These are phyloP conservation scores for Pezicula carpinea DNA, from an alignment of 2,329 filamentous ascomycete genomes.

Conservation along the genomic window DNA sequence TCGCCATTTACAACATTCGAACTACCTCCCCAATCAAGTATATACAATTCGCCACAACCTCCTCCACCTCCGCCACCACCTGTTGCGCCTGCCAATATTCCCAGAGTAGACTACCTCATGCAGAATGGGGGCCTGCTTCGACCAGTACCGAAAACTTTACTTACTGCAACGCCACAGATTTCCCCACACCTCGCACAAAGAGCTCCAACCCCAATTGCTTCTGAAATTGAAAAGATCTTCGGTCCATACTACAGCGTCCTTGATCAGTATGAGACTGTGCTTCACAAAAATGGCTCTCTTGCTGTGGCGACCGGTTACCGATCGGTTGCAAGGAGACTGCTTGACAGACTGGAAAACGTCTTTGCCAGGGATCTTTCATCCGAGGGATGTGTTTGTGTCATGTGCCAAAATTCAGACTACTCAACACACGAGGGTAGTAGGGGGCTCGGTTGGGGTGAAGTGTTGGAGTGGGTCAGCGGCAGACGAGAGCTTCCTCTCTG, in stretches of 20 bases:
- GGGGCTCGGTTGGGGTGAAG: constrained; percentile 91
- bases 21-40: constrained; percentile 22
- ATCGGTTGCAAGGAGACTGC: constrained; percentile 82
- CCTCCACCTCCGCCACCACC: constrained; percentile 70
- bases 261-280: constrained; percentile 79
- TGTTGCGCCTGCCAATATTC: constrained; percentile 56
- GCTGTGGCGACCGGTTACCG: constrained; percentile 94
- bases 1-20: constrained; percentile 33
- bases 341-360: constrained; percentile 89
- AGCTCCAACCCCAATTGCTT: constrained; percentile 23
- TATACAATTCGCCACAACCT: constrained; percentile 36
- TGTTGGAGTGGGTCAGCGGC: constrained; percentile 87
- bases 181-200: constrained; percentile 44
- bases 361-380: constrained; percentile 89
- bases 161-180: constrained; percentile 52
- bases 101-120: constrained; percentile 86
- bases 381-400: constrained; percentile 79
- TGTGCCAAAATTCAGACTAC: constrained; percentile 62
- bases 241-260: constrained; percentile 77
- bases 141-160: constrained; percentile 67
- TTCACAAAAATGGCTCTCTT: constrained; percentile 79
- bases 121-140: constrained; percentile 79
- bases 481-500: constrained; percentile 79
- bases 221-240: constrained; percentile 71
- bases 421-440: constrained; percentile 41